Percentiles rank a stretch among this genome's conserved stretches.
These are phyloP conservation scores for Boletus sp. DNA, from an alignment of 768 basidiomycete species.

Conservation along the genomic window DNA sequence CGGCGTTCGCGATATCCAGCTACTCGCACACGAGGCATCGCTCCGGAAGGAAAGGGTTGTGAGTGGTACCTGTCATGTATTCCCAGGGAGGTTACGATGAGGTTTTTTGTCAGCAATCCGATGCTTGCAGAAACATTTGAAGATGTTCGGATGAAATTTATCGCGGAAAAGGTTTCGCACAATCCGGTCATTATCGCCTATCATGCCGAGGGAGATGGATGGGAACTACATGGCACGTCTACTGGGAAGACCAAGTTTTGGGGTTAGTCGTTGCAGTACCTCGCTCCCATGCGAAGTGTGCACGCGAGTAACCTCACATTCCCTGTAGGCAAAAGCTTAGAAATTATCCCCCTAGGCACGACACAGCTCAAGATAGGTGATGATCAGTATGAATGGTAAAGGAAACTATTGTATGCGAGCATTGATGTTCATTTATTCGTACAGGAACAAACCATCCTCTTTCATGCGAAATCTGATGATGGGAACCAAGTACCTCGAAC, in stretches of 20 bases:
- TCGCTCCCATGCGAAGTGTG: conserved; percentile 8
- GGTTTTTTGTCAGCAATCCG: conserved; percentile 58
- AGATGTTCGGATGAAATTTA: conserved; percentile 72
- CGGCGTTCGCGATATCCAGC: conserved; percentile 81
- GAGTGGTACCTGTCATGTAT: conserved; percentile 31
- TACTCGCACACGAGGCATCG: conserved; percentile 81
- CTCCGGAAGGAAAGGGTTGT: conserved; percentile 87
- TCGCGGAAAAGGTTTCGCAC: conserved; percentile 86
- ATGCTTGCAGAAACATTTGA: conserved; percentile 90
- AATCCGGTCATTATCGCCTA: conserved; percentile 83
- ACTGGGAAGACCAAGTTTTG: conserved; percentile 86
- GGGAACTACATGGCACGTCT: conserved; percentile 76
- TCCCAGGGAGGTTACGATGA: conserved; percentile 1
- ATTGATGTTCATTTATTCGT: not conserved
- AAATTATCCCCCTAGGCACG: conserved; percentile 77
- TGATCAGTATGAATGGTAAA: conserved; percentile 72
- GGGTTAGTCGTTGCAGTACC: conserved; percentile 50
- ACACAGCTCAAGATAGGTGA: conserved; percentile 63
- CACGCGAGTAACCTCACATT: conserved; percentile 17
- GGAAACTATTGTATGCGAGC: not conserved
- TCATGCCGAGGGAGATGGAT: conserved; percentile 75
- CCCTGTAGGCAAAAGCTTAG: conserved; percentile 75
- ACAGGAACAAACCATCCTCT: conserved; percentile 81
- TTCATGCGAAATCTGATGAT: conserved; percentile 89
- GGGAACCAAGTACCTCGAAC: conserved; percentile 88